A percentile compares a stretch with the other conserved stretches of the same genome.
These are phyloP conservation scores for Mortierella sp. DNA, from an alignment of 371 early-diverging fungal species.

Conservation along the genomic window DNA sequence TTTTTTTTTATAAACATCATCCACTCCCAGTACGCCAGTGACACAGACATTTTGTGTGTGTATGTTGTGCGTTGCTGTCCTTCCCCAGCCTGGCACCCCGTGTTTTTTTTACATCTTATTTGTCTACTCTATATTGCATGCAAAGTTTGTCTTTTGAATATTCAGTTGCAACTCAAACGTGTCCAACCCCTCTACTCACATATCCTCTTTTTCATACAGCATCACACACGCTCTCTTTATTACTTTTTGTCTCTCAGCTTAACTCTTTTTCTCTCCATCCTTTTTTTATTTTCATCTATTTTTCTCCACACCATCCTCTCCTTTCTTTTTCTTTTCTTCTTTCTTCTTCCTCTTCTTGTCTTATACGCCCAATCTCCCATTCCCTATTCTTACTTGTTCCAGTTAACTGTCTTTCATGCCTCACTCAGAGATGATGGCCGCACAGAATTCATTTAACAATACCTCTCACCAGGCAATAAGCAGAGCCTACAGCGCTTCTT, in stretches of 20 bases:
- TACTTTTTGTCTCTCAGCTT: neutral
- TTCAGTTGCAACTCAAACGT: neutral
- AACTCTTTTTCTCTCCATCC: slow-evolving; percentile 7
- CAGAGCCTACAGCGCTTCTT: slow-evolving; percentile 32
- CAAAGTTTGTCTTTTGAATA: neutral
- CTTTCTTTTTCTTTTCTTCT: neutral
- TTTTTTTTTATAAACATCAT: too few species aligned
- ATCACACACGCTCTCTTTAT: neutral
- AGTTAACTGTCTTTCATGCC: neutral
- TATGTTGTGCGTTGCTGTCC: neutral
- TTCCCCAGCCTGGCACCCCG: neutral
- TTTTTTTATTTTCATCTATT: neutral
- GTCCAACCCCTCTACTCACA: neutral
- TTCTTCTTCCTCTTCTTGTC: neutral
- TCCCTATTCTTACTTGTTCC: slow-evolving; percentile 6
- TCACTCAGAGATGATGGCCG: slow-evolving; percentile 39
- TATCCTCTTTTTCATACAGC: too few species aligned
- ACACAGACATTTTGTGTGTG: too few species aligned
- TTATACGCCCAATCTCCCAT: neutral
- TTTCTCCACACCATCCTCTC: neutral
- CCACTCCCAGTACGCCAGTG: too few species aligned
- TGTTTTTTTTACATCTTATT: neutral
- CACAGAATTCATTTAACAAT: slow-evolving; percentile 15
- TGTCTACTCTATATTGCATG: neutral
- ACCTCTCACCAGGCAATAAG: slow-evolving; percentile 18